These are phyloP conservation scores for Rhodotorula toruloides DNA, from an alignment of 768 basidiomycete genomes.

Conservation along the genomic window DNA sequence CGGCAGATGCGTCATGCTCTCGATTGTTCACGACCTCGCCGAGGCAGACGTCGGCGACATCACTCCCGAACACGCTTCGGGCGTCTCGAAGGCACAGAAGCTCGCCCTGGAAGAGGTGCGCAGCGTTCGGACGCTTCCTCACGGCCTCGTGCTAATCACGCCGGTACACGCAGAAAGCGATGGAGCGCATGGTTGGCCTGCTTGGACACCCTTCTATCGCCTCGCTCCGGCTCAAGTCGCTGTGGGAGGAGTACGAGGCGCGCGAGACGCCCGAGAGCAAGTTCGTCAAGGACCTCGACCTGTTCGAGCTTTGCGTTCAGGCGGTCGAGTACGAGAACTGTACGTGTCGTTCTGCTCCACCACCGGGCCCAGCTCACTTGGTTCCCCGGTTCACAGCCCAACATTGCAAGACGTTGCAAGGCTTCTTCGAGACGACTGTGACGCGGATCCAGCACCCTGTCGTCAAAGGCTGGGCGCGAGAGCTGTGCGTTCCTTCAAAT, in stretches of 20 bases:
- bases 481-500: slow-evolving; percentile 47
- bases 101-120: slow-evolving; percentile 64
- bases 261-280: slow-evolving; percentile 65
- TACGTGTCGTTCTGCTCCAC: slow-evolving; percentile 1
- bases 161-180: slow-evolving; percentile 63
- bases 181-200: slow-evolving; percentile 79
- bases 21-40: slow-evolving; percentile 86
- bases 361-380: background rate
- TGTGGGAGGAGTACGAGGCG: slow-evolving; percentile 85
- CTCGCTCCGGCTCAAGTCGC: slow-evolving; percentile 53
- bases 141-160: background rate
- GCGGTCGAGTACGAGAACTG: slow-evolving; percentile 51
- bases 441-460: slow-evolving; percentile 67
- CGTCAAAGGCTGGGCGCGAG: slow-evolving; percentile 64
- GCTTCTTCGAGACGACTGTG: slow-evolving; percentile 75
- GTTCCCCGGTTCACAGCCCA: slow-evolving; percentile 60
- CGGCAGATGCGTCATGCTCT: slow-evolving; percentile 76
- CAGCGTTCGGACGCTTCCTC: no score
- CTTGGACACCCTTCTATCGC: slow-evolving; percentile 71
- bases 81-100: slow-evolving; percentile 76
- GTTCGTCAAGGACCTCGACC: slow-evolving; percentile 86
- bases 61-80: slow-evolving; percentile 65
- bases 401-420: slow-evolving; percentile 54
- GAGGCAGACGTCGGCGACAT: slow-evolving; percentile 95
- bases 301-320: slow-evolving; percentile 82